Evolutionary conservation across 176 grass and related monocot genomes (phyloP).

Genomic region (Aegilops speltoides): DNA sequence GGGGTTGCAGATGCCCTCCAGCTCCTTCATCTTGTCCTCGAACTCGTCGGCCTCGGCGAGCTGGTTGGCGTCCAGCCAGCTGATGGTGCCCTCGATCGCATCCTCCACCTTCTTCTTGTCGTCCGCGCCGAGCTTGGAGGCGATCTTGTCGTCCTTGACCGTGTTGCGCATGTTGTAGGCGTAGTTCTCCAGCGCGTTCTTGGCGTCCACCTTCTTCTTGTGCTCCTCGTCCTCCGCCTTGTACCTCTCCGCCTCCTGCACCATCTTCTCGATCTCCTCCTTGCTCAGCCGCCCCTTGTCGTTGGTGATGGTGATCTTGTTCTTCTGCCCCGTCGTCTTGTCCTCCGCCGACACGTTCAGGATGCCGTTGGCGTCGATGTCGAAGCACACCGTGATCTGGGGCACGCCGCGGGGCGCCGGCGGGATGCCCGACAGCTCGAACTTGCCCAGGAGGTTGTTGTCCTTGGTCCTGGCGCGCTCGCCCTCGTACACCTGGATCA

Average conservation of each 20-base stretch:
- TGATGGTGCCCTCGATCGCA: conserved; percentile 45
- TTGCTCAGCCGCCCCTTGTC: conserved; percentile 69
- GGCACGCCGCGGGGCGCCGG: conserved; percentile 54
- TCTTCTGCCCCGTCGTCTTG: conserved; percentile 69
- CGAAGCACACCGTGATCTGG: conserved; percentile 71
- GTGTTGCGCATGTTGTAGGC: conserved; percentile 91
- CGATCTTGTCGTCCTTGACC: conserved; percentile 66
- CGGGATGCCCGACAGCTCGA: conserved; percentile 62
- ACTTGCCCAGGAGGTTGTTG: conserved; percentile 72
- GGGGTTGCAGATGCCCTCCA: conserved; percentile 60
- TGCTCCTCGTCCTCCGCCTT: conserved; percentile 65
- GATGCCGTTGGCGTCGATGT: conserved; percentile 71
- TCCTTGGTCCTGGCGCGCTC: conserved; percentile 64
- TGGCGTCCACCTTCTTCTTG: conserved; percentile 87
- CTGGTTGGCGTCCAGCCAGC: conserved; percentile 53
- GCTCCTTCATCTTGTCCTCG: conserved; percentile 65
- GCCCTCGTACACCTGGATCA: conserved; percentile 85
- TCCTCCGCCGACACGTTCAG: conserved; percentile 67
- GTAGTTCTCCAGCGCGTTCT: conserved; percentile 83
- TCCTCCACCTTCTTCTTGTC: conserved; percentile 59
- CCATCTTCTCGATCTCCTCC: conserved; percentile 79
- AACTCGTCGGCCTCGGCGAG: conserved; percentile 51
- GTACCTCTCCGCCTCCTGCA: conserved; percentile 67
- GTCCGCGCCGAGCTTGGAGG: conserved; percentile 40
- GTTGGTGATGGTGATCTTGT: conserved; percentile 72